Conservation (phyloP, 768 basidiomycete genomes). For the Trametes sanguinea region DNA sequence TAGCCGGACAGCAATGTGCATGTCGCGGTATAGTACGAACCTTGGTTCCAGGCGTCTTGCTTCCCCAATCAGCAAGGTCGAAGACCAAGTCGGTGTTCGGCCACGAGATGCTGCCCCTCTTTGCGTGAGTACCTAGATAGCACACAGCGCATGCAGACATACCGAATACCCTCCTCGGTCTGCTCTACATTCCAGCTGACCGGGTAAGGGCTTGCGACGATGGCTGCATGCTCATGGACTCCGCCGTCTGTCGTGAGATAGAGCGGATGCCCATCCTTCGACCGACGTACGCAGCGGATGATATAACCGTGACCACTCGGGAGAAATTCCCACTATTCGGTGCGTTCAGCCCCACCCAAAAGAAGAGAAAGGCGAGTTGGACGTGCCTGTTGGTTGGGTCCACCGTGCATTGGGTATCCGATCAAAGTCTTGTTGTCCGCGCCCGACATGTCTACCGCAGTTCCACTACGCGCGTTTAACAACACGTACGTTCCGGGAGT, state of each 20-base stretch:
- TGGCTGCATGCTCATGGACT: conserved; percentile 13
- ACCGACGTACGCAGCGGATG: conserved; percentile 23
- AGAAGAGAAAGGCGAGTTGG: neutral
- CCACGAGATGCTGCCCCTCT: conserved; percentile 26
- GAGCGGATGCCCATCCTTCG: conserved; percentile 14
- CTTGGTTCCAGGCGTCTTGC: conserved; percentile 25
- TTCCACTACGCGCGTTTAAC: conserved; percentile 28
- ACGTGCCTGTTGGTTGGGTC: conserved; percentile 31
- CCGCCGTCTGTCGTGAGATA: conserved; percentile 29
- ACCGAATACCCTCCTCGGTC: conserved; percentile 23
- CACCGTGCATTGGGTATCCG: conserved; percentile 27
- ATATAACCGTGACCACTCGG: conserved; percentile 30
- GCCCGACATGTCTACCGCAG: conserved; percentile 30
- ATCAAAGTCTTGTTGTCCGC: conserved; percentile 26
- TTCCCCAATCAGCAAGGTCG: conserved; percentile 26
- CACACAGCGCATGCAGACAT: neutral
- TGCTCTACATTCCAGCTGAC: conserved; percentile 29
- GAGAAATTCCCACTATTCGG: conserved; percentile 28
- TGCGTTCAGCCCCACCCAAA: too few species aligned
- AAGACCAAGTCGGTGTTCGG: conserved; percentile 27
- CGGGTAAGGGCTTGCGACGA: conserved; percentile 31
- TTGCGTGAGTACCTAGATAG: neutral
- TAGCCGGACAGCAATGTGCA: neutral
- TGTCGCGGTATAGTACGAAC: conserved; percentile 3
- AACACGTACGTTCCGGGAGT: conserved; percentile 28